Conservation (phyloP, 2,329 filamentous ascomycete species). For the Teratosphaeria viscida region DNA sequence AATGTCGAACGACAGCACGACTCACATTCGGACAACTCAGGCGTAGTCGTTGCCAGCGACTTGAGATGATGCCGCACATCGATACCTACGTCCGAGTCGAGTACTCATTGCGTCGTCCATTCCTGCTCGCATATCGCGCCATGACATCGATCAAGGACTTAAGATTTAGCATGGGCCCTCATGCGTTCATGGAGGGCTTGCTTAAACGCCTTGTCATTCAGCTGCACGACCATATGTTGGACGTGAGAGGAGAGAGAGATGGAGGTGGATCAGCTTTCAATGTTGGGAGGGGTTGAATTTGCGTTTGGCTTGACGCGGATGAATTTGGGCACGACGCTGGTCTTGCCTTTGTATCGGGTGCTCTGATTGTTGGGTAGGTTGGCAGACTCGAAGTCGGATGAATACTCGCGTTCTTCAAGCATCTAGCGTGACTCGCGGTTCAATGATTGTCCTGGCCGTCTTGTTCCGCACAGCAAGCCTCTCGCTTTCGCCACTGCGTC, state of each 20-base stretch:
- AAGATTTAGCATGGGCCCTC: conserved; percentile 28
- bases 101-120: conserved; percentile 38
- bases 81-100: conserved; percentile 34
- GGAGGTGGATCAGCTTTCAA: conserved; percentile 43
- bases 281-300: conserved; percentile 39
- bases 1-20: conserved; percentile 10
- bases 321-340: conserved; percentile 38
- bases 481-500: neutral
- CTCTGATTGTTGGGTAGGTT: conserved; percentile 29
- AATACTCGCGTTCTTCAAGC: conserved; percentile 3
- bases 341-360: conserved; percentile 27
- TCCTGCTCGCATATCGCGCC: conserved; percentile 29
- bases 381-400: too few species aligned
- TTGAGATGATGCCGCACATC: conserved; percentile 34
- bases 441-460: neutral
- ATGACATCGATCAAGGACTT: conserved; percentile 22
- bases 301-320: conserved; percentile 42
- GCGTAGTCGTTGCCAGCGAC: conserved; percentile 14
- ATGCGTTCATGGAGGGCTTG: conserved; percentile 39
- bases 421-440: neutral
- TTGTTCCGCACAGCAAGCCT: neutral
- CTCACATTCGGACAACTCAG: conserved; percentile 9
- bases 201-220: conserved; percentile 46
- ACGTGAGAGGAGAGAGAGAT: conserved; percentile 45
- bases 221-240: conserved; percentile 43